phyloP scores from a whole-genome alignment of 1,284 basidiomycete genomes.

The Cystobasidium pallidum region DNA sequence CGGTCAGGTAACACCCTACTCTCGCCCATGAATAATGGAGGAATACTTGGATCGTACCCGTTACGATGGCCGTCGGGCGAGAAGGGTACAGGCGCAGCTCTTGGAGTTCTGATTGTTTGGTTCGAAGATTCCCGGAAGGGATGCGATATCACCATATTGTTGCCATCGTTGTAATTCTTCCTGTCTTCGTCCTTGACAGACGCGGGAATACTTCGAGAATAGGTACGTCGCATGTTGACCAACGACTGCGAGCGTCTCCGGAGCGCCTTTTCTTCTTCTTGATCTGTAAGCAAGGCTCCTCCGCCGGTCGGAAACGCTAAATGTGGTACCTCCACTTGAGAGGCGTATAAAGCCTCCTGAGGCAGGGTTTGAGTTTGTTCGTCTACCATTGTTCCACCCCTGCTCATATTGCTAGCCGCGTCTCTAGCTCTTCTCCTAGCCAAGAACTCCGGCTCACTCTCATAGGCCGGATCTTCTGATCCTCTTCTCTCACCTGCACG shows the following conservation, averaged over 20 bases:
- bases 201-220: too few species aligned
- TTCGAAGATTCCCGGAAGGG: background rate
- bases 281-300: background rate
- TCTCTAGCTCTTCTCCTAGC: slow-evolving; percentile 12
- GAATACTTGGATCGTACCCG: background rate
- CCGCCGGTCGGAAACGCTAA: background rate
- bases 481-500: background rate
- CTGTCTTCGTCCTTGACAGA: too few species aligned
- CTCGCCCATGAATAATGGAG: slow-evolving; percentile 21
- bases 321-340: background rate
- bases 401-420: background rate
- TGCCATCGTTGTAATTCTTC: background rate
- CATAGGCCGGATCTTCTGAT: slow-evolving; percentile 26
- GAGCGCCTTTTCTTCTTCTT: slow-evolving; percentile 19
- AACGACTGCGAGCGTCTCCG: slow-evolving; percentile 31
- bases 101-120: slow-evolving; percentile 22
- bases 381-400: background rate
- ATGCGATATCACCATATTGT: slow-evolving; percentile 19
- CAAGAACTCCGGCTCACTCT: slow-evolving; percentile 35
- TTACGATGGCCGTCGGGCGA: background rate
- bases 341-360: background rate
- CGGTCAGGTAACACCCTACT: background rate
- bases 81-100: slow-evolving; percentile 28
- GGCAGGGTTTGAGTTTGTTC: background rate
- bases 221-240: slow-evolving; percentile 15